phyloP scores from a whole-genome alignment of 345 rosid species.

The Populus pruinosa region DNA sequence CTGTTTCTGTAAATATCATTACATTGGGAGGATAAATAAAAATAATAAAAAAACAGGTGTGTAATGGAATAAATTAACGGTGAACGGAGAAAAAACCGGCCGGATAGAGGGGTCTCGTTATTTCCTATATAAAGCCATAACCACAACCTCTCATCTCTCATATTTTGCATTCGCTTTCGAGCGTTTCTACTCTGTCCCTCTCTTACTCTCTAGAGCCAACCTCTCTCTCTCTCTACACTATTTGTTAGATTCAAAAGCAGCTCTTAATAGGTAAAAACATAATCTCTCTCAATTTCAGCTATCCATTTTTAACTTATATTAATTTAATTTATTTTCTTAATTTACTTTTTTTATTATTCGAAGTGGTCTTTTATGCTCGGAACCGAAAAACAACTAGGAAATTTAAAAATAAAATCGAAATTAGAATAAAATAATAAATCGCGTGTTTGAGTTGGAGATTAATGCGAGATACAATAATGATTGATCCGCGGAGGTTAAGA shows the following conservation, averaged over 20 bases:
- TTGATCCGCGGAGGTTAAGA: slow-evolving; percentile 14
- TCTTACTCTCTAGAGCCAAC: slow-evolving; percentile 8
- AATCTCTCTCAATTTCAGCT: slow-evolving; percentile 10
- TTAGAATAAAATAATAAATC: neutral
- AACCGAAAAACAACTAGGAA: neutral
- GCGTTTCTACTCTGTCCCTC: neutral
- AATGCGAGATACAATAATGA: slow-evolving; percentile 9
- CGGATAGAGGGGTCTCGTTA: slow-evolving; percentile 32
- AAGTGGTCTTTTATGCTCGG: neutral
- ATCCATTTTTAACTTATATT: slow-evolving; percentile 1
- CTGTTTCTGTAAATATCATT: neutral
- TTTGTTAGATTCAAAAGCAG: slow-evolving; percentile 14
- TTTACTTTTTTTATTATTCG: neutral
- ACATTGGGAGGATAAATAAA: slow-evolving; percentile 7
- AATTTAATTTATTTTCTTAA: slow-evolving; percentile 3
- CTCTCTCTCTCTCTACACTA: slow-evolving; percentile 14
- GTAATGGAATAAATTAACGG: slow-evolving; percentile 19
- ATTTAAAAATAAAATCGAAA: neutral
- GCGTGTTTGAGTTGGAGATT: slow-evolving; percentile 17
- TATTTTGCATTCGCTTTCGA: neutral
- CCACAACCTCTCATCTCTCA: slow-evolving; percentile 12
- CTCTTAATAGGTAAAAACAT: slow-evolving; percentile 32
- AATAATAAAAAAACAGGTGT: neutral
- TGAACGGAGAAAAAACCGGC: slow-evolving; percentile 36
- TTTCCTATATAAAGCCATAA: slow-evolving; percentile 55